A percentile compares a stretch with the other conserved stretches of the same genome.
These are phyloP conservation scores for Boletus reticuloceps DNA, from an alignment of 768 basidiomycete genomes.

Conservation along the genomic window DNA sequence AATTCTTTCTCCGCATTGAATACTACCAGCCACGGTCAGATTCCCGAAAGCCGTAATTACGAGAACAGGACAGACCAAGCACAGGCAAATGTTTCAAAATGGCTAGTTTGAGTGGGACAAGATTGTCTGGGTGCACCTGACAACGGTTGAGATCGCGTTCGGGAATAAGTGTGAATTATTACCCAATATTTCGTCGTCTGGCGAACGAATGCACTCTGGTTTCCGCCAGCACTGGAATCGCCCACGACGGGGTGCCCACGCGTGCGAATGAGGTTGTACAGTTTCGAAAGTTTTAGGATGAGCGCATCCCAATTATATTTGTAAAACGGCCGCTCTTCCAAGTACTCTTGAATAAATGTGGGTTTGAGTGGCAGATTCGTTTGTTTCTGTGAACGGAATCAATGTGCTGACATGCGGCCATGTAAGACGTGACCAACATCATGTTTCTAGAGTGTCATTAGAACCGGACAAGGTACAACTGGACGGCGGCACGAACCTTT, in stretches of 20 bases:
- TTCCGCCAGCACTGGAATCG: slow-evolving; percentile 91
- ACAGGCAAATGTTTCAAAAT: slow-evolving; percentile 93
- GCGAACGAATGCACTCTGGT: slow-evolving; percentile 95
- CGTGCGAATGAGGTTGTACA: slow-evolving; percentile 94
- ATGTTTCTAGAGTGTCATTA: slow-evolving; percentile 66
- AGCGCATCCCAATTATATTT: slow-evolving; percentile 95
- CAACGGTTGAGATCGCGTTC: neutral
- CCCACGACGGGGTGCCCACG: slow-evolving; percentile 93
- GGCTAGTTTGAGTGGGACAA: slow-evolving; percentile 89
- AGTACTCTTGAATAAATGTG: slow-evolving; percentile 85
- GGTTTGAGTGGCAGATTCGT: slow-evolving; percentile 79
- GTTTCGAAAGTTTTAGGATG: slow-evolving; percentile 91
- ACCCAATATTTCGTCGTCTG: slow-evolving; percentile 99
- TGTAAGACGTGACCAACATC: slow-evolving; percentile 52
- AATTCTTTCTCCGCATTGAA: slow-evolving; percentile 95
- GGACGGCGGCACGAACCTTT: slow-evolving; percentile 52
- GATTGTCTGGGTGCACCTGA: slow-evolving; percentile 87
- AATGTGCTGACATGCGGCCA: slow-evolving; percentile 6
- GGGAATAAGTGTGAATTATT: slow-evolving; percentile 9
- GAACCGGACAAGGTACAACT: neutral
- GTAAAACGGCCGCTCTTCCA: slow-evolving; percentile 95
- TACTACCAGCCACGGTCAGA: slow-evolving; percentile 45
- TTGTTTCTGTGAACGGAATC: slow-evolving; percentile 69
- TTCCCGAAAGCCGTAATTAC: neutral
- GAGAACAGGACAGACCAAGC: slow-evolving; percentile 57